Base-by-base conservation (phyloP, 1,284 basidiomycete species). In the Ceratobasidium sp. region DNA sequence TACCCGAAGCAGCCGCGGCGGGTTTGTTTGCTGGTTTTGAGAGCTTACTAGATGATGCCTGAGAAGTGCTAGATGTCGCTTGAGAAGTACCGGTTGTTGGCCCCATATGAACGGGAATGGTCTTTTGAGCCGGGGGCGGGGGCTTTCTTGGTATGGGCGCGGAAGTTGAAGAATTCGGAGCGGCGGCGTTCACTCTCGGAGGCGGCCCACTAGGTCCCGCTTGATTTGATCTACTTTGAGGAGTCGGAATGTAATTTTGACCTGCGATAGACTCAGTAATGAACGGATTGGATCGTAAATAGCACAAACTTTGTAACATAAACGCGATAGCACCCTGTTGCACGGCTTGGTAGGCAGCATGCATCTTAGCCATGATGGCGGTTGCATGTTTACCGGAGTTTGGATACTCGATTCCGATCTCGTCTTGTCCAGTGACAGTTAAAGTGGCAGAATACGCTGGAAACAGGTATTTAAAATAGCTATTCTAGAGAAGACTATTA, bases 371-470 rank as follows among this genome's bases (percentile, higher is more conserved):
- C 33, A 20, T 42, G 12, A 53, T 28, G 3, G 28, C 15, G 10
- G 60, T 75, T 13, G 58, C 20, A 40, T 75, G 60, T 3, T n/a
- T 20, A 7, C 60, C 71, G 10, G 71, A 75, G 40, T 63, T 39
- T n/a, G 58, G 71, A 23, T 64, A 75, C 42, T 75, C 71, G 58
- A 75, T 75, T 75, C 71, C 71, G 18, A 75, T 75, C 13, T 75
- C 71, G 39, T 75, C 71, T 20, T 58, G 60, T 6, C 71, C 71
- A 63, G 71, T 75, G 28, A 75, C 60, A 1, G 71, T 75, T 49
- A 75, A 64, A 53, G 44, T 46, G 4, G 71, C 58, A 18, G 71
- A 75, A 23, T 75, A 75, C 42, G 60, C 71, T 75, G 26, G 33
- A 12, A 58, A 12, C 1, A 56, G 28, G 4, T 33, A 26, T 42